Base-by-base conservation (phyloP, 1,139 yeast species). In the Sugiyamaella pinicola region DNA sequence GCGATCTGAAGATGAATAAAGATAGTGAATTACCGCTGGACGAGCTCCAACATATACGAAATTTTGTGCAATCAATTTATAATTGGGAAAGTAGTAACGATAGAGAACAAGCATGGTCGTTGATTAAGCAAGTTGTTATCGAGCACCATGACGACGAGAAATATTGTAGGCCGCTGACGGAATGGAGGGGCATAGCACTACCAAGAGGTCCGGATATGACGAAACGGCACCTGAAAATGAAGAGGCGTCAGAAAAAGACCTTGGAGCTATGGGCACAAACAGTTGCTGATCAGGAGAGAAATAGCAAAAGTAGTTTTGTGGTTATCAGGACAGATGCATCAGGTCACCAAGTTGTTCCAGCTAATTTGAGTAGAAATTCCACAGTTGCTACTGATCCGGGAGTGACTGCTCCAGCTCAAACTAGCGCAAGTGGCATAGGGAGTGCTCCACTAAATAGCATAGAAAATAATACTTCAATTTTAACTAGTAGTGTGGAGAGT, bases 21-120 rank as follows among this genome's bases (percentile, higher is more conserved):
- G 39, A 48, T 41, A 13, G 24, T 15, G 35, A 42, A 18, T 18
- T 49, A n/a, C n/a, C n/a, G 13, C 21, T 28, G 18, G 26, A 10
- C 9, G 28, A 37, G 13, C 35, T 49, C 12, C 22, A 10, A n/a
- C 49, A 49, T 43, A 37, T 49, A 33, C n/a, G n/a, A 7, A 28
- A 42, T n/a, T 49, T 49, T 19, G 49, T 29, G 8, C 6, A 8
- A 5, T 24, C 18, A 17, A 42, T 51, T 15, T 38, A 31, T 38
- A 44, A 31, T 4, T 41, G 46, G 33, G 38, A 51, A 5, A 28
- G 22, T 15, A 40, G 29, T 24, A 26, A 24, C 13, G 43, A 43
- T 22, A 38, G 53, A 28, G 24, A 28, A 34, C 37, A 41, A n/a
- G 54, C 42, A n/a, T 51, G 54, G 54, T 8, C 15, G 22, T 18